A percentile compares a stretch with the other conserved stretches of the same genome.
Conservation (phyloP, 192 early-diverging fungal genomes). For the Geosiphon pyriformis region DNA sequence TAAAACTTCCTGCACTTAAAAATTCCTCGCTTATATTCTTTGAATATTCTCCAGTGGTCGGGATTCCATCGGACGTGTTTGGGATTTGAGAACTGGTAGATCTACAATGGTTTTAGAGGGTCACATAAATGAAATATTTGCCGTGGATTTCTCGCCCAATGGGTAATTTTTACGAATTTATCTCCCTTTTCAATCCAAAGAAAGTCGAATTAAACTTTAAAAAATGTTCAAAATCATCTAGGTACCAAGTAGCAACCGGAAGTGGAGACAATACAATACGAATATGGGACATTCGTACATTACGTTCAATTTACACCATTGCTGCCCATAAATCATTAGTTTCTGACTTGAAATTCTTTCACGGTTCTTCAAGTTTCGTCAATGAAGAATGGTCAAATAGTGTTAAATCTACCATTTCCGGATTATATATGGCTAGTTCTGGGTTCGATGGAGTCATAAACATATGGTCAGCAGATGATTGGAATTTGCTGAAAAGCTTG, state of each 20-base stretch:
- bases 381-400: slow-evolving; percentile 28
- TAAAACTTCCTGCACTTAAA: background rate
- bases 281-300: slow-evolving; percentile 86
- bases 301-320: slow-evolving; percentile 73
- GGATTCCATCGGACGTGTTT: slow-evolving; percentile 91
- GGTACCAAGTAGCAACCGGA: slow-evolving; percentile 86
- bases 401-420: slow-evolving; percentile 39
- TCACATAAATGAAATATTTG: slow-evolving; percentile 86
- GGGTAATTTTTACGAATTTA: slow-evolving; percentile 32
- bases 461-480: slow-evolving; percentile 92
- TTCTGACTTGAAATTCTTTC: slow-evolving; percentile 70
- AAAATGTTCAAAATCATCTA: background rate
- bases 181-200: no score
- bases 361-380: slow-evolving; percentile 30
- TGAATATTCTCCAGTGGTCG: slow-evolving; percentile 52
- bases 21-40: background rate
- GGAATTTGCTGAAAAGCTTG: slow-evolving; percentile 82
- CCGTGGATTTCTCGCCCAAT: slow-evolving; percentile 89
- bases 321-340: slow-evolving; percentile 91
- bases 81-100: slow-evolving; percentile 92
- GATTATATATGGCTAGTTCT: slow-evolving; percentile 73
- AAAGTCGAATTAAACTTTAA: background rate
- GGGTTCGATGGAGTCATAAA: slow-evolving; percentile 91
- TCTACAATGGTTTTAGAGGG: slow-evolving; percentile 84
- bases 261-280: slow-evolving; percentile 87